These are phyloP conservation scores for Ascochyta clinopodiicola DNA, from an alignment of 2,329 filamentous ascomycete species.

Conservation along the genomic window DNA sequence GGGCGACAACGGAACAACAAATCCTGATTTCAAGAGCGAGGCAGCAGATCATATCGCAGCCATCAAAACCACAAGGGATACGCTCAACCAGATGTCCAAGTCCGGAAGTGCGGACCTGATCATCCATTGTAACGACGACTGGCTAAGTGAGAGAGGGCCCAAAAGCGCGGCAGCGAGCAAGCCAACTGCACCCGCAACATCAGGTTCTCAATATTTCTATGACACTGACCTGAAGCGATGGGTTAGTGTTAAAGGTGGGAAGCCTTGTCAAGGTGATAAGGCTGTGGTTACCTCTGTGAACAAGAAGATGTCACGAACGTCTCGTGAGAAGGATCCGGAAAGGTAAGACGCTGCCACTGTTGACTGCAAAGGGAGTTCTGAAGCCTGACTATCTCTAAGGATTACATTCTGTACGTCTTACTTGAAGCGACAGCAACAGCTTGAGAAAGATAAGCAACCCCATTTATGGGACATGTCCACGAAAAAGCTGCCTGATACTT, in stretches of 20 bases:
- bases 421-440: slow-evolving; percentile 8
- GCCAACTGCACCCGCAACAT: background rate
- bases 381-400: background rate
- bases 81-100: slow-evolving; percentile 14
- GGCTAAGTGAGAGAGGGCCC: slow-evolving; percentile 10
- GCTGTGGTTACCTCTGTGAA: slow-evolving; percentile 12
- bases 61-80: slow-evolving; percentile 14
- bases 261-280: slow-evolving; percentile 17
- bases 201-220: slow-evolving; percentile 6
- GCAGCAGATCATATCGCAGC: slow-evolving; percentile 9
- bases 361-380: background rate
- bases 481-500: slow-evolving; percentile 12
- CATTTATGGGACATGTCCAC: slow-evolving; percentile 18
- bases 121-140: slow-evolving; percentile 22
- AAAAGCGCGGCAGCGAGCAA: slow-evolving; percentile 3
- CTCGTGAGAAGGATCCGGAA: slow-evolving; percentile 5
- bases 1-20: slow-evolving; percentile 4
- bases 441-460: slow-evolving; percentile 17
- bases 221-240: slow-evolving; percentile 14
- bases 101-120: slow-evolving; percentile 9
- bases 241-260: slow-evolving; percentile 11
- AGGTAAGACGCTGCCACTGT: background rate
- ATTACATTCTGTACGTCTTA: slow-evolving; percentile 12
- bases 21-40: slow-evolving; percentile 8
- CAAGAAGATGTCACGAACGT: background rate